Conservation (phyloP, 2,329 filamentous ascomycete genomes). For the Endoconidiophora polonica region DNA sequence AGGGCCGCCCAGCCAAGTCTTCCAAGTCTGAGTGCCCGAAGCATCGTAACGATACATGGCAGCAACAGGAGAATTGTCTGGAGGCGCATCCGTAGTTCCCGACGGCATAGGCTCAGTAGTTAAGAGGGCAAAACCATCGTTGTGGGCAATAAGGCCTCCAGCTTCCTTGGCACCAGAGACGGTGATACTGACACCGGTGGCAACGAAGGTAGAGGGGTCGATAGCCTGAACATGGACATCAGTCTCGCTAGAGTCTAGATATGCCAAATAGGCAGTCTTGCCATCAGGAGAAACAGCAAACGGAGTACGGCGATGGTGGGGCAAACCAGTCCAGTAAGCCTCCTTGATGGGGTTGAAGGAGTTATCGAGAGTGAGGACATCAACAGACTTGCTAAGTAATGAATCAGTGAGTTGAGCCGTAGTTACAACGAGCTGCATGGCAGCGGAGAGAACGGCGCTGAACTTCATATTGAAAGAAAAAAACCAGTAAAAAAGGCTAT, state of each 20-base stretch:
- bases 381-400: conserved; percentile 20
- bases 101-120: conserved; percentile 39
- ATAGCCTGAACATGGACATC: conserved; percentile 41
- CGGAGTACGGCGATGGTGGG: conserved; percentile 44
- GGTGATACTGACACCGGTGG: conserved; percentile 34
- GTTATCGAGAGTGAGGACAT: conserved; percentile 30
- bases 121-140: conserved; percentile 46
- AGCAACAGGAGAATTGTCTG: conserved; percentile 26
- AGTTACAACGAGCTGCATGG: conserved; percentile 1
- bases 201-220: conserved; percentile 35
- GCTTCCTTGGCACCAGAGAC: conserved; percentile 39
- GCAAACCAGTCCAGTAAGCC: conserved; percentile 44
- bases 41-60: conserved; percentile 40
- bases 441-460: neutral
- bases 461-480: neutral
- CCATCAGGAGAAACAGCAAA: conserved; percentile 46
- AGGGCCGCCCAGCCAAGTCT: conserved; percentile 42
- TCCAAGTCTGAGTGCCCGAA: conserved; percentile 36
- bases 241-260: conserved; percentile 37
- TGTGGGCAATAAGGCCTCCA: conserved; percentile 43
- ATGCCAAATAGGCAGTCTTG: conserved; percentile 41
- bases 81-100: conserved; percentile 27
- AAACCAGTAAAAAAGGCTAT: neutral
- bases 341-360: conserved; percentile 40
- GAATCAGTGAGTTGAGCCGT: conserved; percentile 9